Conservation (phyloP, 2,329 filamentous ascomycete genomes). For the Colletotrichum lini region DNA sequence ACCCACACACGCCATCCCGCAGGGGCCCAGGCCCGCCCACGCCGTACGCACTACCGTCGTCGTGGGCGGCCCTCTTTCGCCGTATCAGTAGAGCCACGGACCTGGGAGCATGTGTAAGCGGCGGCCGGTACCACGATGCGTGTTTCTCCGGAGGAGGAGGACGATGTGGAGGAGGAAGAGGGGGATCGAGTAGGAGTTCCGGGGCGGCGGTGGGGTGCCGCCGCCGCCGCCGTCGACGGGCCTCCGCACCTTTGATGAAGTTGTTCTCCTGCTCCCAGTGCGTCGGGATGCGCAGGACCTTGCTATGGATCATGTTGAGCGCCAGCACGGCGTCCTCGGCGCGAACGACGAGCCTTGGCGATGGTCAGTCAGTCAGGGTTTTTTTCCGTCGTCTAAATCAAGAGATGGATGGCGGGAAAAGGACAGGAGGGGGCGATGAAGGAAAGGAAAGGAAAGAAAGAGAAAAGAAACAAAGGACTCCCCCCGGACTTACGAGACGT, state of each 20-base stretch:
- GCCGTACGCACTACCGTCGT: neutral
- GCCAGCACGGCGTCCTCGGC: slow-evolving; percentile 90
- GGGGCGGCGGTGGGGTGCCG: neutral
- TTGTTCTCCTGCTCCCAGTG: slow-evolving; percentile 39
- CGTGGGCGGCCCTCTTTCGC: neutral
- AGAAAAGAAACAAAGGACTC: too few relatives aligned
- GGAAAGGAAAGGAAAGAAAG: too few relatives aligned
- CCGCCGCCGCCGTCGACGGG: neutral
- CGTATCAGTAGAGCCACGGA: slow-evolving; percentile 38
- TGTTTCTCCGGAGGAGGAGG: too few relatives aligned
- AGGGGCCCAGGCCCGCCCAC: too few relatives aligned
- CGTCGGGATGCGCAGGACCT: slow-evolving; percentile 51
- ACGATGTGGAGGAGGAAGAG: too few relatives aligned
- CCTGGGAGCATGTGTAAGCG: slow-evolving; percentile 36
- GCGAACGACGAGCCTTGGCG: slow-evolving; percentile 79
- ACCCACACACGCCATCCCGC: neutral
- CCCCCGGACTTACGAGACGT: slow-evolving; percentile 81
- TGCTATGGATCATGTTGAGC: slow-evolving; percentile 95
- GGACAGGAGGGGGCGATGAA: too few relatives aligned
- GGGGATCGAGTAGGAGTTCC: too few relatives aligned
- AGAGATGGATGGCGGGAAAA: too few relatives aligned
- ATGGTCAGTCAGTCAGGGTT: neutral
- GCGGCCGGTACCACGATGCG: neutral
- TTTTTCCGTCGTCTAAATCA: neutral
- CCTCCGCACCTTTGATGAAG: slow-evolving; percentile 39